phyloP scores from a whole-genome alignment of 2,329 filamentous ascomycete genomes.

The Ceratocystis eucalypticola region DNA sequence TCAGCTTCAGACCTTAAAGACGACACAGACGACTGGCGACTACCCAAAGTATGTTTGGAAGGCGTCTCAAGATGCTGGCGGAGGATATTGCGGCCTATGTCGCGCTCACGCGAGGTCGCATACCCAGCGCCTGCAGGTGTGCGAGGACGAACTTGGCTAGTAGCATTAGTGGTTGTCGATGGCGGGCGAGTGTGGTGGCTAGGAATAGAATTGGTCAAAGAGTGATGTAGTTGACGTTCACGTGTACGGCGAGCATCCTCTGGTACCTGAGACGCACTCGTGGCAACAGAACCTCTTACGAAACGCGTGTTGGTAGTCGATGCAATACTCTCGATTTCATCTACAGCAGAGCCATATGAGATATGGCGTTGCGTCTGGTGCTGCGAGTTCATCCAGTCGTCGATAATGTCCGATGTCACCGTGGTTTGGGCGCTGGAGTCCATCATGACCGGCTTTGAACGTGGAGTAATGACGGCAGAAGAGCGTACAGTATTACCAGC shows the following conservation, averaged over 20 bases:
- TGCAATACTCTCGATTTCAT: conserved; percentile 51
- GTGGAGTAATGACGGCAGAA: conserved; percentile 26
- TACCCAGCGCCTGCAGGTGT: conserved; percentile 45
- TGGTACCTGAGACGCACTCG: neutral
- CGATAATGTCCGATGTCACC: conserved; percentile 69
- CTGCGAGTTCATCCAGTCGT: conserved; percentile 54
- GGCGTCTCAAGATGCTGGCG: conserved; percentile 15
- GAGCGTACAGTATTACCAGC: conserved; percentile 41
- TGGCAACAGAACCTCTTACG: conserved; percentile 31
- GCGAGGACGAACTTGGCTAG: conserved; percentile 39
- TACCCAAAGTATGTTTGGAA: conserved; percentile 25
- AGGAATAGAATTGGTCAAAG: conserved; percentile 36
- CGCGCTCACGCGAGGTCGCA: conserved; percentile 27
- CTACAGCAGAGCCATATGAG: conserved; percentile 21
- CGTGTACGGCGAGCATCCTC: conserved; percentile 15
- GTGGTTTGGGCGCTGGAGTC: conserved; percentile 58
- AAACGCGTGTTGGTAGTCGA: conserved; percentile 29
- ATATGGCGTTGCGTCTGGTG: conserved; percentile 21
- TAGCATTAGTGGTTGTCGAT: conserved; percentile 31
- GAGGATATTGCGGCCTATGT: neutral
- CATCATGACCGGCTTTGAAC: conserved; percentile 6
- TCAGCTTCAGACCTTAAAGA: conserved; percentile 94
- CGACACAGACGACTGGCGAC: conserved; percentile 72
- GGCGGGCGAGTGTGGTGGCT: conserved; percentile 42
- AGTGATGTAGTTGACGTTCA: conserved; percentile 1